Base-by-base conservation (phyloP, 441 rosid genomes). In the Gossypium davidsonii region DNA sequence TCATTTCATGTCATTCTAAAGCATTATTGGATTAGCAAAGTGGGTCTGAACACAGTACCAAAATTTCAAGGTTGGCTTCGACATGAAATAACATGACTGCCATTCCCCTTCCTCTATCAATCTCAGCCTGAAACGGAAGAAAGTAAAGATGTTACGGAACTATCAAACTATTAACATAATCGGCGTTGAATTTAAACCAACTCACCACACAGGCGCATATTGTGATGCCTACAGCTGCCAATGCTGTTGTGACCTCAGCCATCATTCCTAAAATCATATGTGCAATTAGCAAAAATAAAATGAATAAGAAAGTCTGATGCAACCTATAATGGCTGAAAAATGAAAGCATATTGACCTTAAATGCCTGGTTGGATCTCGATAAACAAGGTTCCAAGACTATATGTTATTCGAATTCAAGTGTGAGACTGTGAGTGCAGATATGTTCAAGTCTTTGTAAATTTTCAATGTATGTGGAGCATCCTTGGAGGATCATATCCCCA, bases 201-300 rank as follows among this genome's bases (percentile, higher is more conserved):
- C 97, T 84, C 79, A 94, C 99, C 94, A 84, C 93, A 60, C 99
- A 94, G 61, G 99, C 88, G 79, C 94, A 92, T 79, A 92, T 85
- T 56, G 80, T 66, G 39, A 92, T 80, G 73, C 93, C 93, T 74
- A 79, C 87, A 77, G 90, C 79, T 61, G 96, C 86, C 77, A 94
- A 79, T 57, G 88, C 91, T 57, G 97, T 85, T 60, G 98, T 84
- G 55, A 94, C 86, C 80, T 92, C 97, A 46, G 93, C 99, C 85
- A 94, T 91, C 76, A 91, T 87, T 73, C 99, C 98, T 94, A 79
- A 74, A 75, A 81, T 39, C 34, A 71, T 26, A 4, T 26, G 62
- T 28, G 39, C 7, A 44, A 55, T 49, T 48, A 56, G 55, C 48
- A n/a, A 11, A 9, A 72, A 70, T 20, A 7, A 69, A 74, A 42